A percentile compares a stretch with the other conserved stretches of the same genome.
These are phyloP conservation scores for Zygnema circumcarinatum DNA, from an alignment of 139 green algal genomes.

Conservation along the genomic window DNA sequence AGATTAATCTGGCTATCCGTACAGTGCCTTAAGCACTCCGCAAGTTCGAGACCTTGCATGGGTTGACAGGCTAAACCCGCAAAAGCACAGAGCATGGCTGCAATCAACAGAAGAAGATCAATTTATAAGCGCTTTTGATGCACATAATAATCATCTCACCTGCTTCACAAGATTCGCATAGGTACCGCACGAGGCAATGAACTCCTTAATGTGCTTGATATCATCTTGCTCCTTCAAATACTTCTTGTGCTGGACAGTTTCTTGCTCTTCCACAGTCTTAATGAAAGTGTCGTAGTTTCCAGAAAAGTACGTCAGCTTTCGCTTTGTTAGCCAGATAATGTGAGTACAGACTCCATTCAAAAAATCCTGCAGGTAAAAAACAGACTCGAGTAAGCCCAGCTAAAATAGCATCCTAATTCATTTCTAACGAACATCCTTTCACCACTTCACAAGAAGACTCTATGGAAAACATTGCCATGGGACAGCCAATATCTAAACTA, in stretches of 20 bases:
- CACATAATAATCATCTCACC: too few relatives aligned
- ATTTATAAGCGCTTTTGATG: too few relatives aligned
- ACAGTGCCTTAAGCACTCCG: too few relatives aligned
- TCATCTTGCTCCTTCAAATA: conserved; percentile 88
- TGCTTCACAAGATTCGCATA: conserved; percentile 88
- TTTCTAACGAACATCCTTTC: too few relatives aligned
- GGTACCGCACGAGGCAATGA: conserved; percentile 65
- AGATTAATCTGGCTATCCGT: too few relatives aligned
- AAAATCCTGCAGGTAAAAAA: conserved; percentile 95
- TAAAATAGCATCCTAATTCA: conserved; percentile 92
- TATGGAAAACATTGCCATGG: too few relatives aligned
- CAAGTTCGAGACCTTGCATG: too few relatives aligned
- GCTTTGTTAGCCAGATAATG: conserved; percentile 79
- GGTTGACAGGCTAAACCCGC: too few relatives aligned
- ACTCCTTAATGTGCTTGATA: conserved; percentile 76
- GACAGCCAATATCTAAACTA: too few relatives aligned
- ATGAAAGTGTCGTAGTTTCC: conserved; percentile 87
- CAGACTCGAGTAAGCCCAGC: conserved; percentile 90
- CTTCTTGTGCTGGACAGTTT: conserved; percentile 96
- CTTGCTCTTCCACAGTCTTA: conserved; percentile 82
- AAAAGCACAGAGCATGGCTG: too few relatives aligned
- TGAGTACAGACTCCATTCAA: conserved; percentile 97
- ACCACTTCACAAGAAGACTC: too few relatives aligned
- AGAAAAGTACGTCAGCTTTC: conserved; percentile 89
- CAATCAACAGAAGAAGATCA: too few relatives aligned